Evolutionary conservation across 768 basidiomycete species (phyloP), one percentile per base, ranked within the genome.

Genomic region (Tricholoma terreum): DNA sequence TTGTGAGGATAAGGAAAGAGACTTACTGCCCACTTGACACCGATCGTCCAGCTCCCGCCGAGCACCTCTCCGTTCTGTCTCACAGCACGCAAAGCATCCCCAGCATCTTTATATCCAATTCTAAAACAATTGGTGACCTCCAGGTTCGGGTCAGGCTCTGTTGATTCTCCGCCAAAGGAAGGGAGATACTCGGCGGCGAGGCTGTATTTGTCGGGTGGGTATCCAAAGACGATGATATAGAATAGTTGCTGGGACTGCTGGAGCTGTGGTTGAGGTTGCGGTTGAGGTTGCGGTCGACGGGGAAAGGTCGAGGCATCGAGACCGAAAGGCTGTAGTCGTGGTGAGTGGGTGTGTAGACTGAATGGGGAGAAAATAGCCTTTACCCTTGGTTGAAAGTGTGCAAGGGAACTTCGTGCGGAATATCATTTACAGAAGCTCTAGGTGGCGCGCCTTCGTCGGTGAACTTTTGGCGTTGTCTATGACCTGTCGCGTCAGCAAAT

Each of bases 371-470:
- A 49, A 55, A 35, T 53, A 64, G 14, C 63, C n/a, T n/a, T n/a
- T n/a, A n/a, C n/a, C n/a, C n/a, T n/a, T n/a, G n/a, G n/a, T n/a
- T n/a, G n/a, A n/a, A 71, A 4, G 77, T 64, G 52, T 82, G 80
- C 6, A 75, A 65, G 58, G 73, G 72, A 38, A 77, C 70, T 58
- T 87, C 84, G 27, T 81, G 82, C 33, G 89, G 82, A 40, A 90
- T 85, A 69, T 93, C 91, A 59, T 85, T 83, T 14, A 92, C 80
- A 6, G 90, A 92, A 19, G 71, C 81, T 35, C 79, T 87, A 0
- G 91, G 91, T 6, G 91, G 91, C 15, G 90, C 91, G 65, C 92
- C 91, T 71, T 86, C 88, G 61, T 92, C 89, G n/a, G n/a, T n/a
- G n/a, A n/a, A n/a, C n/a, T n/a, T n/a, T n/a, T n/a, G n/a, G n/a